Conservation (phyloP, 2,329 filamentous ascomycete species). For the Pestalotiopsis sp. region DNA sequence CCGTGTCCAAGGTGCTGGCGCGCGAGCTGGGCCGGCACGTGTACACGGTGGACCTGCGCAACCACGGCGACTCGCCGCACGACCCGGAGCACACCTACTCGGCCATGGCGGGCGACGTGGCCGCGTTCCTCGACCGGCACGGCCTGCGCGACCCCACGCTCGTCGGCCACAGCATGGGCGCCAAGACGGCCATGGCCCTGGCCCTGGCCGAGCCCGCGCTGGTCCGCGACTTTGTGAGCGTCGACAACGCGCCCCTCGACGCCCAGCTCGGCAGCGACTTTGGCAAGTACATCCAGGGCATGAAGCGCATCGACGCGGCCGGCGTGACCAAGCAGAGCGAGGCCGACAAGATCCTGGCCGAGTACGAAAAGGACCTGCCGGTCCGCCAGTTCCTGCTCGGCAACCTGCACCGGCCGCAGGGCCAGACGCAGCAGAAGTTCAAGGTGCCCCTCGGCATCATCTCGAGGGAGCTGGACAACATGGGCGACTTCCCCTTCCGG, state of each 20-base stretch:
- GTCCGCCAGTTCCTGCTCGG: slow-evolving; percentile 92
- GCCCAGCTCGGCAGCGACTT: slow-evolving; percentile 76
- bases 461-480: slow-evolving; percentile 66
- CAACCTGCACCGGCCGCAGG: slow-evolving; percentile 68
- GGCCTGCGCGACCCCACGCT: slow-evolving; percentile 71
- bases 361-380: slow-evolving; percentile 73
- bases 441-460: slow-evolving; percentile 78
- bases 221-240: slow-evolving; percentile 74
- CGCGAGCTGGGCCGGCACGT: slow-evolving; percentile 79
- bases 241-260: slow-evolving; percentile 92
- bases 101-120: slow-evolving; percentile 81
- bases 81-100: slow-evolving; percentile 75
- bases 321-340: slow-evolving; percentile 71
- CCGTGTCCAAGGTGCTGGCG: slow-evolving; percentile 69
- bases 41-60: slow-evolving; percentile 88
- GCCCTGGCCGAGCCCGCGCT: slow-evolving; percentile 71
- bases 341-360: slow-evolving; percentile 76
- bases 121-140: slow-evolving; percentile 75
- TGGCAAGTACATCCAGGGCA: slow-evolving; percentile 77
- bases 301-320: slow-evolving; percentile 78
- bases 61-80: slow-evolving; percentile 91
- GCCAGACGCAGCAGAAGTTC: slow-evolving; percentile 66
- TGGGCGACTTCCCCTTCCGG: slow-evolving; percentile 89
- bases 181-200: slow-evolving; percentile 89
- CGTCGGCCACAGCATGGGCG: slow-evolving; percentile 97